Percentiles rank a stretch among this genome's conserved stretches.
These are phyloP conservation scores for Platanthera guangdongensis DNA, from an alignment of 106 monocot genomes.

Conservation along the genomic window DNA sequence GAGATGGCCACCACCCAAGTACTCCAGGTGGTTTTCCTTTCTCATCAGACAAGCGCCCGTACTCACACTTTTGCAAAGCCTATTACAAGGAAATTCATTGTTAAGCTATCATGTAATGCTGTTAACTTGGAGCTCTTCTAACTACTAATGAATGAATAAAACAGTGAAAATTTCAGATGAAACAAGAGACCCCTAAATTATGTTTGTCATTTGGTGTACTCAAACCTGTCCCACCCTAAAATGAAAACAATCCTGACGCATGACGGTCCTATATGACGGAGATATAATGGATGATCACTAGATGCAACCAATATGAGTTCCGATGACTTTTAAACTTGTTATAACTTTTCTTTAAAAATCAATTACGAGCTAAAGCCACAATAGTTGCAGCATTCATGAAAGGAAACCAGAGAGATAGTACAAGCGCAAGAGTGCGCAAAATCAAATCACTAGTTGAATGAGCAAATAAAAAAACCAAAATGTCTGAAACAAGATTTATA, in stretches of 20 bases:
- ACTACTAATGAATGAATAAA: neutral
- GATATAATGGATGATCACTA: too few relatives aligned
- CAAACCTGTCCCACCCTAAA: neutral
- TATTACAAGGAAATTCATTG: constrained; percentile 10
- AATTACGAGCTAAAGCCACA: too few relatives aligned
- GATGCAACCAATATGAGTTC: too few relatives aligned
- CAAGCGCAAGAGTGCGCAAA: too few relatives aligned
- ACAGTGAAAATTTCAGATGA: neutral
- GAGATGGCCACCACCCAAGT: constrained; percentile 75
- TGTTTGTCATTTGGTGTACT: neutral
- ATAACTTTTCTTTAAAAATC: too few relatives aligned
- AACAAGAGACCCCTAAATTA: neutral
- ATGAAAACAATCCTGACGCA: neutral
- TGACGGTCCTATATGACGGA: too few relatives aligned
- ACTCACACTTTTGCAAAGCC: constrained; percentile 62
- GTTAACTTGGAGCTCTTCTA: neutral
- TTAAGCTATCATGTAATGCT: neutral
- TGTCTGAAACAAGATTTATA: too few relatives aligned
- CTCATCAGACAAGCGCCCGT: constrained; percentile 59
- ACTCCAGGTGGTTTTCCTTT: constrained; percentile 73
- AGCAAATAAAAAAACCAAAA: too few relatives aligned
- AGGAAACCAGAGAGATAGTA: too few relatives aligned
- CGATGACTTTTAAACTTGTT: too few relatives aligned
- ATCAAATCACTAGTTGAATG: too few relatives aligned
- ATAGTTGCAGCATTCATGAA: too few relatives aligned